A percentile compares a stretch with the other conserved stretches of the same genome.
These are phyloP conservation scores for Colletotrichum aenigma DNA, from an alignment of 2,329 filamentous ascomycete genomes.

Conservation along the genomic window DNA sequence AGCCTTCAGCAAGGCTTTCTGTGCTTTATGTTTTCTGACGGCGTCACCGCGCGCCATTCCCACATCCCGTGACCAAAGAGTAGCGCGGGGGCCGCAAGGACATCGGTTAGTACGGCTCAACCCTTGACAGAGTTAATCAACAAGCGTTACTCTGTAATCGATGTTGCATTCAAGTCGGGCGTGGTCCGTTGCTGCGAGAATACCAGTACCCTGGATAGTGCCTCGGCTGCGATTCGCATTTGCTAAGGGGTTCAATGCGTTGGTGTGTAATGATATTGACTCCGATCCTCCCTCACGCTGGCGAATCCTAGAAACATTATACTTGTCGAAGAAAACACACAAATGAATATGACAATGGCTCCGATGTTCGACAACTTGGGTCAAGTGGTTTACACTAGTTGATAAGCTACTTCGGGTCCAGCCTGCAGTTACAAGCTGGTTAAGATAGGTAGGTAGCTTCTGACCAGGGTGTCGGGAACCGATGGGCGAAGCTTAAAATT, in stretches of 20 bases:
- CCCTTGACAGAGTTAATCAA: not conserved
- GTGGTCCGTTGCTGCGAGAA: not conserved
- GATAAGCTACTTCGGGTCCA: not conserved
- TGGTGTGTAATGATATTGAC: not conserved
- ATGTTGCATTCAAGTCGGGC: not conserved
- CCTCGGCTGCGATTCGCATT: not conserved
- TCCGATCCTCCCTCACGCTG: not conserved
- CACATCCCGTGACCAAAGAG: not conserved
- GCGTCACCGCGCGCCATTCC: not conserved
- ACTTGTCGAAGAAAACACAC: not conserved
- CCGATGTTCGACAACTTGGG: not conserved
- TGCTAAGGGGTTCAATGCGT: not conserved
- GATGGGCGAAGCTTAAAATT: not conserved
- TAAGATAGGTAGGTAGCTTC: not conserved
- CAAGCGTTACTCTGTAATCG: not conserved
- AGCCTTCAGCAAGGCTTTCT: not conserved
- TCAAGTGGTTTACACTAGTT: not conserved
- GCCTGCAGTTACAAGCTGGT: not conserved
- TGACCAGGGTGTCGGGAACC: not conserved
- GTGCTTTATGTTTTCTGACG: not conserved
- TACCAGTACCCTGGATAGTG: not conserved
- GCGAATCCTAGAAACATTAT: not conserved
- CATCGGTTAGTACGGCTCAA: not conserved
- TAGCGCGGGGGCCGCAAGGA: not conserved
- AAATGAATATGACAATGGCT: not conserved